Conservation (phyloP, 2,329 filamentous ascomycete genomes). For the Colletotrichum chrysophilum region DNA sequence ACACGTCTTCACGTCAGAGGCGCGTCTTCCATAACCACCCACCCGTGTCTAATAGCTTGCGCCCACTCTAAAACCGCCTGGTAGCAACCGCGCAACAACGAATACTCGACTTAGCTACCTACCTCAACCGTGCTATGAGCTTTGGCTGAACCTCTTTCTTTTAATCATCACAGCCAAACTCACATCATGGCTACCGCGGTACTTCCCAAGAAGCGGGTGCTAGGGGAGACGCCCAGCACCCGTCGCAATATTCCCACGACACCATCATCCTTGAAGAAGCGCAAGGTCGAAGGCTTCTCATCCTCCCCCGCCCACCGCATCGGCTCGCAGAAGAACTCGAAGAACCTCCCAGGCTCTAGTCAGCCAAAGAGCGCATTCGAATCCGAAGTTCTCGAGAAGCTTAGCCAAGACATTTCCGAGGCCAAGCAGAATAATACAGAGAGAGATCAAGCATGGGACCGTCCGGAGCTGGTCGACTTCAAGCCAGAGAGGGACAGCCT, state of each 20-base stretch:
- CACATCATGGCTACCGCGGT: slow-evolving; percentile 52
- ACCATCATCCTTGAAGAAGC: slow-evolving; percentile 73
- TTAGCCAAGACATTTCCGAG: slow-evolving; percentile 89
- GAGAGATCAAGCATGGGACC: slow-evolving; percentile 91
- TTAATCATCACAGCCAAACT: neutral
- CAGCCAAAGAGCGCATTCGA: slow-evolving; percentile 93
- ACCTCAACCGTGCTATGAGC: neutral
- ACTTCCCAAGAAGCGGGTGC: slow-evolving; percentile 74
- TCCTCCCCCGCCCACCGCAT: slow-evolving; percentile 63
- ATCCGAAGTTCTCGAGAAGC: slow-evolving; percentile 90
- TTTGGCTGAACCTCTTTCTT: neutral
- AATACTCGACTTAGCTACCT: neutral
- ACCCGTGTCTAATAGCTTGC: slow-evolving; percentile 7
- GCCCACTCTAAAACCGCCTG: neutral
- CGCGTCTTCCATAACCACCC: slow-evolving; percentile 31
- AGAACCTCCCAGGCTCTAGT: slow-evolving; percentile 71
- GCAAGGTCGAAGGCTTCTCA: slow-evolving; percentile 73
- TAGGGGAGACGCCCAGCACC: slow-evolving; percentile 70
- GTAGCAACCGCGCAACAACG: slow-evolving; percentile 14
- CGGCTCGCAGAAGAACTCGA: slow-evolving; percentile 66
- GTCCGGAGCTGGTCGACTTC: slow-evolving; percentile 59
- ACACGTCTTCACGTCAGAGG: slow-evolving; percentile 40
- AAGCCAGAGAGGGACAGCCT: slow-evolving; percentile 68
- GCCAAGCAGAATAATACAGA: slow-evolving; percentile 88
- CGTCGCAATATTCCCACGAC: slow-evolving; percentile 67